phyloP scores from a whole-genome alignment of 179 eudicot genomes.

The Beta lomatogona region DNA sequence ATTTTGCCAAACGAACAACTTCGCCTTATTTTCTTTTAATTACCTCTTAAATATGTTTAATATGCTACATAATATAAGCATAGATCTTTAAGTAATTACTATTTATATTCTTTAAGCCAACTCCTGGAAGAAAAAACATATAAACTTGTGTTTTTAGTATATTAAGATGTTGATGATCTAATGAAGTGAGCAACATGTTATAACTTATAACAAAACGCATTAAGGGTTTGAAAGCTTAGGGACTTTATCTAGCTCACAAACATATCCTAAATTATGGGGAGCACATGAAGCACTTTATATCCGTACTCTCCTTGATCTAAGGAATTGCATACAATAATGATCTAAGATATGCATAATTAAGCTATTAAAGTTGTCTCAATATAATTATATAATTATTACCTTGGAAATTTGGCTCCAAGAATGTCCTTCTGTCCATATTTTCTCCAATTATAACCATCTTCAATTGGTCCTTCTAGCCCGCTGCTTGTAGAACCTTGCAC shows the following conservation, averaged over 20 bases:
- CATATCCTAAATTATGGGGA: not conserved
- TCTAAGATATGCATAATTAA: not conserved
- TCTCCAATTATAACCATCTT: constrained; percentile 84
- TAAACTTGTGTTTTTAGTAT: no score
- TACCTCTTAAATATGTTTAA: no score
- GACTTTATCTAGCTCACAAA: not conserved
- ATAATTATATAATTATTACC: constrained; percentile 39
- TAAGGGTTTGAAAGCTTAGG: no score
- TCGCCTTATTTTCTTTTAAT: no score
- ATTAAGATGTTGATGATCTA: no score
- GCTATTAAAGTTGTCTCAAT: not conserved
- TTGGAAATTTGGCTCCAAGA: constrained; percentile 74
- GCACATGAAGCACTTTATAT: not conserved
- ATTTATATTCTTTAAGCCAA: no score
- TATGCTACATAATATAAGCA: no score
- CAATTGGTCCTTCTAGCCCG: constrained; percentile 74
- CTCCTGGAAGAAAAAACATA: no score
- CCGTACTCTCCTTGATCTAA: not conserved
- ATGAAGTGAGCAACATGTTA: no score
- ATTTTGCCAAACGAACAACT: no score
- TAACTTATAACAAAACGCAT: no score
- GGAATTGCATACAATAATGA: not conserved
- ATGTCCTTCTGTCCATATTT: constrained; percentile 98
- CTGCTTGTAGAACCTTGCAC: constrained; percentile 48
- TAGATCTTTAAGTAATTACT: no score